Base-by-base conservation (phyloP, 768 basidiomycete genomes). In the Inosperma sp. region DNA sequence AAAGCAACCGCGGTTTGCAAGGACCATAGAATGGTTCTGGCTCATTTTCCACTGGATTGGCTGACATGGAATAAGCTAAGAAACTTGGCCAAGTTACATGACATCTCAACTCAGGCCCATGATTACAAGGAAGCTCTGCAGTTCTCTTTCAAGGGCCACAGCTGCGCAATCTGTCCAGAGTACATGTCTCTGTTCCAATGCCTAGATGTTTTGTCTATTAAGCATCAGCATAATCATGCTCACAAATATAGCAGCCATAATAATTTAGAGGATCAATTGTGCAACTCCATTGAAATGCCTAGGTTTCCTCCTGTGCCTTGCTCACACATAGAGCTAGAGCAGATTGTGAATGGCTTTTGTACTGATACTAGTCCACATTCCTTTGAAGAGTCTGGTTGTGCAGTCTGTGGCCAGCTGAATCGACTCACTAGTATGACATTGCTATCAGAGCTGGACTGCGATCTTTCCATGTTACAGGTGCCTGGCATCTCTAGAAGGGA, bases 351-450 rank as follows among this genome's bases (percentile, higher is more conserved):
- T 9, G 43, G 21, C 14, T 59, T 47, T 25, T 56, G 52, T 29
- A 27, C 31, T 3, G 57, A 55, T 13, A 39, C 50, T 17, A 13
- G 14, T 19, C 49, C 49, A 3, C 5, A 21, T 3, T 9, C 7
- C 0, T 48, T 64, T 23, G 49, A 62, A 33, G 62, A 65, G 36
- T 46, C 37, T 7, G 62, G 61, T 1, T 65, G 62, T 37, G 58
- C 57, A 4, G 59, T 65, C 2, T 65, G 64, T 55, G 61, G 61
- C 1, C 39, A 52, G 10, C 36, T 63, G 9, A 37, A 13, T 0
- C 45, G 21, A 1, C 6, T 16, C 2, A 17, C 3, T 1, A 17
- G 54, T 5, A 16, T 64, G 14, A 55, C 4, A 10, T 41, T 17
- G 0, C 21, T 60, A 9, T 37, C 31, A 9, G 46, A 37, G 2